Conservation (phyloP, 768 basidiomycete genomes). For the Lentinula lateritia region DNA sequence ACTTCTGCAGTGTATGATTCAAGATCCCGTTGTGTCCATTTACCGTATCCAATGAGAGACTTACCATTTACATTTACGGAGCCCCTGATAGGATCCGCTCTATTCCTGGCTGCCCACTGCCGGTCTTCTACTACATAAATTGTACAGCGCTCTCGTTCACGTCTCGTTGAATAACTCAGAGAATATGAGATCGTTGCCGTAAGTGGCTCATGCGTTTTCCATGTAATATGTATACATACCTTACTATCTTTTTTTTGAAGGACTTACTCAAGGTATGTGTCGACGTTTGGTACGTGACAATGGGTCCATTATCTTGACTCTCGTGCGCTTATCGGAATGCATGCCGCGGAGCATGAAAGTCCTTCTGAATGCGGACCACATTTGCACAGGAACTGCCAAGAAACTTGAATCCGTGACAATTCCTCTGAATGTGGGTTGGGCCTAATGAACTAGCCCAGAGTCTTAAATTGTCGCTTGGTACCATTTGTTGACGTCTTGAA, state of each 20-base stretch:
- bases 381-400: background rate
- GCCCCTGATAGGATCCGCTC: slow-evolving; percentile 2
- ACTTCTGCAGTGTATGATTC: background rate
- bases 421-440: background rate
- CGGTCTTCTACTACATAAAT: too few species aligned
- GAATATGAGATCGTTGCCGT: background rate
- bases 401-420: background rate
- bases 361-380: background rate
- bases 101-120: background rate
- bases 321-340: background rate
- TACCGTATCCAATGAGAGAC: background rate
- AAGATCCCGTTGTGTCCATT: background rate
- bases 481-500: background rate
- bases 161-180: background rate
- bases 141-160: too few species aligned
- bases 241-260: background rate
- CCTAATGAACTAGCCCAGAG: background rate
- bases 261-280: background rate
- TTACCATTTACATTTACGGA: background rate
- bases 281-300: background rate
- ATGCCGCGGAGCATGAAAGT: background rate
- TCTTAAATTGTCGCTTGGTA: background rate
- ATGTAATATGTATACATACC: background rate
- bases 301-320: background rate
- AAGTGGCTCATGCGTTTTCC: background rate